phyloP scores from a whole-genome alignment of 768 basidiomycete species.

The Lactarius tabidus region DNA sequence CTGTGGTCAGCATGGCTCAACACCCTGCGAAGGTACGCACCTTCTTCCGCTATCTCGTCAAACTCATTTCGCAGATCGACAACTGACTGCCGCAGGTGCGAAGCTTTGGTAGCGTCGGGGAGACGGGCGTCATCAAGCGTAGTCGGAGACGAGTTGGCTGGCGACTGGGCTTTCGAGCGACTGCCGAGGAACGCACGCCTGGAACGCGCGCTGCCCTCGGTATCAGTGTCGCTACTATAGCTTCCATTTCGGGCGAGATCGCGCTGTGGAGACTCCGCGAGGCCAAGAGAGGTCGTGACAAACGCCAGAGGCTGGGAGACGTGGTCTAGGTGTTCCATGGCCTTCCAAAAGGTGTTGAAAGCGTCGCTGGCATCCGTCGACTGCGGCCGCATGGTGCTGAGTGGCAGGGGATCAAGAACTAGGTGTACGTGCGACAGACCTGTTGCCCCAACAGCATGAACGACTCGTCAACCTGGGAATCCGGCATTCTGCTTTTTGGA shows the following conservation, averaged over 20 bases:
- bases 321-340: conserved; percentile 83
- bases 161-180: conserved; percentile 31
- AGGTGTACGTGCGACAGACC: conserved; percentile 39
- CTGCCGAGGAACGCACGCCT: conserved; percentile 43
- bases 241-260: conserved; percentile 45
- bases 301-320: conserved; percentile 82
- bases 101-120: conserved; percentile 16
- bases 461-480: conserved; percentile 69
- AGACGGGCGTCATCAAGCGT: conserved; percentile 25
- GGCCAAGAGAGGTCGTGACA: conserved; percentile 69
- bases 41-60: conserved; percentile 65
- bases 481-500: conserved; percentile 44
- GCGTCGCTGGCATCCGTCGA: conserved; percentile 68
- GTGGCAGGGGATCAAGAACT: background rate
- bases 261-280: conserved; percentile 34
- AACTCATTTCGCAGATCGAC: conserved; percentile 42
- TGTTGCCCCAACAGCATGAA: conserved; percentile 85
- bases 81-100: conserved; percentile 20
- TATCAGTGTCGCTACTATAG: conserved; percentile 62
- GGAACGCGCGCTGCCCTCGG: conserved; percentile 53
- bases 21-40: conserved; percentile 35
- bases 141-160: conserved; percentile 29
- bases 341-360: conserved; percentile 87
- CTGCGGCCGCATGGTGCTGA: conserved; percentile 16
- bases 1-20: conserved; percentile 1